Percentiles rank a stretch among this genome's conserved stretches.
These are phyloP conservation scores for Coelastrella sp. DNA, from an alignment of 139 green algal genomes.

Conservation along the genomic window DNA sequence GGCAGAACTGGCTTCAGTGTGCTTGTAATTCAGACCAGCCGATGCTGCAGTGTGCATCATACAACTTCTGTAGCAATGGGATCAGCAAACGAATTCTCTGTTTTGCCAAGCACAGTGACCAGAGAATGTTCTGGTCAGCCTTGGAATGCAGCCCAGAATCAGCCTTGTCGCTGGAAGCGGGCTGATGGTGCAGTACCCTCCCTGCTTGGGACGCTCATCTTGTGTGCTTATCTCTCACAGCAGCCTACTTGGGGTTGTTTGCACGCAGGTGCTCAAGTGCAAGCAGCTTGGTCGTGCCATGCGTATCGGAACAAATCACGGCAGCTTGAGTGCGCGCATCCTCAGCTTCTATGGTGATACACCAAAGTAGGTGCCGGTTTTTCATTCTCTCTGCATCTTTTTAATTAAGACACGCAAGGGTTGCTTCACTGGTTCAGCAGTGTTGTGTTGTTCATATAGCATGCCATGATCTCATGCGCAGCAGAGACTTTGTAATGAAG, in stretches of 20 bases:
- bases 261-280: slow-evolving; percentile 99
- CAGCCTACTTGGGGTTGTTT: slow-evolving; percentile 36
- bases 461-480: too few species aligned
- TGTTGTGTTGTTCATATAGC: background rate
- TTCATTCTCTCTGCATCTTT: slow-evolving; percentile 36
- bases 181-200: background rate
- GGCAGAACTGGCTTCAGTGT: too few species aligned
- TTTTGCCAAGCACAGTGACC: too few species aligned
- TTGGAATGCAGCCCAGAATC: too few species aligned
- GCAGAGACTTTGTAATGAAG: slow-evolving; percentile 70
- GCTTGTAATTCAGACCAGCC: too few species aligned
- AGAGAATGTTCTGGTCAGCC: too few species aligned
- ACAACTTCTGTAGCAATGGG: too few species aligned
- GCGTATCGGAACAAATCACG: slow-evolving; percentile 99
- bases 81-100: too few species aligned
- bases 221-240: background rate
- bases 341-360: slow-evolving; percentile 97
- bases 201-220: background rate
- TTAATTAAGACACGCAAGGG: too few species aligned
- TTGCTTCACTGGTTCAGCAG: too few species aligned
- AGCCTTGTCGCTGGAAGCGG: too few species aligned
- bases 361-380: slow-evolving; percentile 60
- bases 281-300: slow-evolving; percentile 93
- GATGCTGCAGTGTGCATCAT: too few species aligned
- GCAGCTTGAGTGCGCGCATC: slow-evolving; percentile 94